Evolutionary conservation across 805 yeast species (phyloP).

Genomic region (Yamadazyma endophytica): DNA sequence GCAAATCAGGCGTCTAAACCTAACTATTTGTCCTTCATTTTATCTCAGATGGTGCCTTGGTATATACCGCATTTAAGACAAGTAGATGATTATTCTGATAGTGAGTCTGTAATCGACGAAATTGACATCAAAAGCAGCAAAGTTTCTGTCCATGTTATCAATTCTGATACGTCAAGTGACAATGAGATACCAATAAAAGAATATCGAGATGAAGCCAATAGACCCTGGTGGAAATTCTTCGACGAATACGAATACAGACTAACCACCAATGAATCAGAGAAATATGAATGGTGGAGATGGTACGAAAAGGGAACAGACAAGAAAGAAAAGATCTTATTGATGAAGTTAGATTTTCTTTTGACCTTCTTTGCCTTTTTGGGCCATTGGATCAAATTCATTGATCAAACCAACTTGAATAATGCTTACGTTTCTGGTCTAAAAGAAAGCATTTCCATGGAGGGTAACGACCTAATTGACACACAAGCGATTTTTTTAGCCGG

Average conservation of each 20-base stretch:
- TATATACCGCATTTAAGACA: constrained; percentile 14
- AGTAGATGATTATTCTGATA: constrained; percentile 9
- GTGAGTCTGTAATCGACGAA: constrained; percentile 4
- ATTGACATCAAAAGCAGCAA: not conserved
- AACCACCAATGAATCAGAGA: constrained; percentile 14
- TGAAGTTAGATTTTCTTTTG: constrained; percentile 22
- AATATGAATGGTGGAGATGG: constrained; percentile 20
- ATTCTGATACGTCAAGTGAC: not conserved
- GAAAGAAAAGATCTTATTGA: constrained; percentile 23
- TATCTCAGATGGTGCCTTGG: constrained; percentile 14
- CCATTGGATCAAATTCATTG: constrained; percentile 9
- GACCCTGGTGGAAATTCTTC: constrained; percentile 48
- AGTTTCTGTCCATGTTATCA: not conserved
- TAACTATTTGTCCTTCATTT: too few relatives aligned
- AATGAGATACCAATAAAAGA: too few relatives aligned
- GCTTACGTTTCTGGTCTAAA: constrained; percentile 24
- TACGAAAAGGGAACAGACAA: constrained; percentile 22
- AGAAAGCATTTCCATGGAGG: constrained; percentile 31
- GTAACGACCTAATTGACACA: constrained; percentile 24
- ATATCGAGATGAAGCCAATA: constrained; percentile 48
- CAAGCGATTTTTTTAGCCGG: constrained; percentile 21
- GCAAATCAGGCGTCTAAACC: too few relatives aligned
- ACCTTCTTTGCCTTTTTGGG: constrained; percentile 9
- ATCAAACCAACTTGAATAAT: constrained; percentile 12
- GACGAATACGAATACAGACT: constrained; percentile 29